Conservation (phyloP, 352 stramenopile genomes). For the Globisporangium nagaii region DNA sequence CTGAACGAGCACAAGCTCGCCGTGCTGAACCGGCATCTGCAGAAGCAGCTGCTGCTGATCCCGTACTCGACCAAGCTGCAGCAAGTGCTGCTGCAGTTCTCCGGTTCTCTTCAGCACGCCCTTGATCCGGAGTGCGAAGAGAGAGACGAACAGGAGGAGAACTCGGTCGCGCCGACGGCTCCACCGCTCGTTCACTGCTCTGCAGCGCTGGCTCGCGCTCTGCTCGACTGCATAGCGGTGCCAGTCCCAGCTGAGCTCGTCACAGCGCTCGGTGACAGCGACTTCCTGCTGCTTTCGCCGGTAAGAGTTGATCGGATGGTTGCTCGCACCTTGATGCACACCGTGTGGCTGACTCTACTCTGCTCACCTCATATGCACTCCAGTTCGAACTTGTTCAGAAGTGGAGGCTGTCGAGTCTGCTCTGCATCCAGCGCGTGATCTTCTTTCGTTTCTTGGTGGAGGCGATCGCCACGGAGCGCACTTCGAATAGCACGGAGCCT, state of each 20-base stretch:
- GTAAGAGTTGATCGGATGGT: slow-evolving; percentile 17
- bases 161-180: neutral
- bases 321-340: neutral
- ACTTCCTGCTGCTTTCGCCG: slow-evolving; percentile 24
- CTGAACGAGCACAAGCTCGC: slow-evolving; percentile 49
- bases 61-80: slow-evolving; percentile 38
- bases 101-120: neutral
- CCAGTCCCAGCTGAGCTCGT: neutral
- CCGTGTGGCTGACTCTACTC: neutral
- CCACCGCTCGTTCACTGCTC: slow-evolving; percentile 5
- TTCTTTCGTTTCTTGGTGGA: slow-evolving; percentile 53
- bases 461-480: slow-evolving; percentile 20
- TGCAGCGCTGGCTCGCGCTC: slow-evolving; percentile 1
- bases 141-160: neutral
- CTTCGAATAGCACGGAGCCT: neutral
- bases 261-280: neutral
- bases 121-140: neutral
- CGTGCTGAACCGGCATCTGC: slow-evolving; percentile 37
- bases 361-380: neutral
- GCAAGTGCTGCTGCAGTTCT: slow-evolving; percentile 32
- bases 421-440: slow-evolving; percentile 47
- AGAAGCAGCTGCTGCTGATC: slow-evolving; percentile 37
- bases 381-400: slow-evolving; percentile 33
- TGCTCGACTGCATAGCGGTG: slow-evolving; percentile 11
- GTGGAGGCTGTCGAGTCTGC: slow-evolving; percentile 34